These are phyloP conservation scores for Erysimum pusillum DNA, from an alignment of 441 rosid species.

Conservation along the genomic window DNA sequence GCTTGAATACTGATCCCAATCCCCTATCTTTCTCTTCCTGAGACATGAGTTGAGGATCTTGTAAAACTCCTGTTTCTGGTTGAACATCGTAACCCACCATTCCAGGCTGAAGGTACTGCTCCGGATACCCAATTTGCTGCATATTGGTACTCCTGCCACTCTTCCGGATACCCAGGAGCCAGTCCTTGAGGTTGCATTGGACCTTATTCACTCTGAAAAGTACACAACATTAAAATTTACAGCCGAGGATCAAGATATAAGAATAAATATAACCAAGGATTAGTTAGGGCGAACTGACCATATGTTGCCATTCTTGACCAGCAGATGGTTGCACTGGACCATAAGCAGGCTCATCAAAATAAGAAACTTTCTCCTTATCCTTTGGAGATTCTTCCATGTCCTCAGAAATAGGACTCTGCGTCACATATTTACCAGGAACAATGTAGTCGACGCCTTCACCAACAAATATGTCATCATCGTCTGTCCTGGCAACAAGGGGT, in stretches of 20 bases:
- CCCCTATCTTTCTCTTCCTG: slow-evolving; percentile 99
- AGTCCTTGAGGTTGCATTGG: slow-evolving; percentile 75
- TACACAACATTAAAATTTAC: slow-evolving; percentile 4
- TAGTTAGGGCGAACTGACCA: slow-evolving; percentile 53
- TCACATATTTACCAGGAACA: slow-evolving; percentile 80
- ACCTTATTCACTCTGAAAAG: slow-evolving; percentile 78
- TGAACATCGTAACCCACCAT: slow-evolving; percentile 74
- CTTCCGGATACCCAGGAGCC: slow-evolving; percentile 80
- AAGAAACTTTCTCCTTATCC: slow-evolving; percentile 76
- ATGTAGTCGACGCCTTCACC: slow-evolving; percentile 84
- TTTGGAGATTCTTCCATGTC: slow-evolving; percentile 99
- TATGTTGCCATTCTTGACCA: slow-evolving; percentile 83
- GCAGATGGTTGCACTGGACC: slow-evolving; percentile 86
- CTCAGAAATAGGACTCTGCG: slow-evolving; percentile 90
- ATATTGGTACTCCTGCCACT: slow-evolving; percentile 93
- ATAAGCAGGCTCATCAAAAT: slow-evolving; percentile 76
- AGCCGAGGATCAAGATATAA: neutral
- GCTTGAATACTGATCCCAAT: slow-evolving; percentile 95
- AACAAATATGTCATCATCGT: slow-evolving; percentile 87
- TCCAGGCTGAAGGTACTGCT: slow-evolving; percentile 78
- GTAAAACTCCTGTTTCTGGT: slow-evolving; percentile 52
- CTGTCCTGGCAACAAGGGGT: slow-evolving; percentile 66
- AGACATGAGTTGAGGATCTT: slow-evolving; percentile 90
- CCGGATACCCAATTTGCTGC: slow-evolving; percentile 79
- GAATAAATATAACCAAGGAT: slow-evolving; percentile 11